Base-by-base conservation (phyloP, 2,329 filamentous ascomycete genomes). In the Nigrograna mackinnonii region DNA sequence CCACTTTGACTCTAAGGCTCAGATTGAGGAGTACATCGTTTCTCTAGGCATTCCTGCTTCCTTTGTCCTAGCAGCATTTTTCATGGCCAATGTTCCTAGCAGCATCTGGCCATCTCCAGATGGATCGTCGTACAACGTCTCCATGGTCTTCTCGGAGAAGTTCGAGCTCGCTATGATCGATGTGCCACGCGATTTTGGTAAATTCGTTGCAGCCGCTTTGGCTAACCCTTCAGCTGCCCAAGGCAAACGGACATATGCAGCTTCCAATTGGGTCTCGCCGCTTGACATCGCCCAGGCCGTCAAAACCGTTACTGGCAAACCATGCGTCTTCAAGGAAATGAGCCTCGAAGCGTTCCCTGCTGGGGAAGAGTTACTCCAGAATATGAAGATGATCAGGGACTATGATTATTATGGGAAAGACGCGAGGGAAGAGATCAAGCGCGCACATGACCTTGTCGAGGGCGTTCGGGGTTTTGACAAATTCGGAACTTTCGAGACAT, bases 1-100 rank as follows among this genome's bases (percentile, higher is more conserved):
- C 26, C 69, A 70, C 48, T 72, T 71, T 38, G 68, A 72, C 35
- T 47, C 46, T 21, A 72, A 72, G 44, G 65, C 64, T 2, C 48
- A 55, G 11, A 55, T 71, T 0, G 62, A 65, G 20, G 52, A 65
- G 34, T 67, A 67, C 39, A 54, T 62, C 26, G 30, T 21, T 13
- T 11, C 20, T 7, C 38, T 53, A 5, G 42, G 39, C 5, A 22
- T 58, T 1, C 46, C 49, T 1, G 47, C 45, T 12, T 47, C 52
- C 2, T 60, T 57, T 37, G 45, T 53, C 9, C 28, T 59, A 17
- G 54, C 57, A 3, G 58, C 43, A 1, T 54, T 46, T 31, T 62
- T 55, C 48, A 59, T 62, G 51, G 34, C 22, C 34, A 54, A 54
- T 22, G 39, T 54, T 17, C 49, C 49, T 1, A 33, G 39, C 13